A percentile compares a stretch with the other conserved stretches of the same genome.
Evolutionary conservation across 192 early-diverging fungal genomes (phyloP).

Genomic region (Chytriomyces confervae): DNA sequence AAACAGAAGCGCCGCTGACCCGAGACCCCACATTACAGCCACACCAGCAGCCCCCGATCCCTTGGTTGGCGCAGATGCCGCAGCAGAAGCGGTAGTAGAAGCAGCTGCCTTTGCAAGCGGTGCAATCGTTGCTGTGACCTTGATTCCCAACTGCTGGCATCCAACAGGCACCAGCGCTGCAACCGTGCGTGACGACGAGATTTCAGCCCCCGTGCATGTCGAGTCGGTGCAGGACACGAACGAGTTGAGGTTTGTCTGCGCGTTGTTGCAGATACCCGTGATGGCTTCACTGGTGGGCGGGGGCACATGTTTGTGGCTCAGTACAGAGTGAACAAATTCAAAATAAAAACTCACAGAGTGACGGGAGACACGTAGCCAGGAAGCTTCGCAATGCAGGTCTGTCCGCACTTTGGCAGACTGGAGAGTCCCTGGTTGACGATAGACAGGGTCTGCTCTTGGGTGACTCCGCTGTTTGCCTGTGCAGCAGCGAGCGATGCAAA

Average conservation of each 20-base stretch:
- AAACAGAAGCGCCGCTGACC: no score
- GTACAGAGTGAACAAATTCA: neutral
- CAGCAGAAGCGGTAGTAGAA: neutral
- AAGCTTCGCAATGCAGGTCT: slow-evolving; percentile 19
- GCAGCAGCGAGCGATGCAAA: neutral
- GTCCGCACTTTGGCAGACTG: slow-evolving; percentile 6
- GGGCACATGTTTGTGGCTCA: neutral
- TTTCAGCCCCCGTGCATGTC: slow-evolving; percentile 2
- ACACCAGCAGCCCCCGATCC: neutral
- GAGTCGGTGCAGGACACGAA: slow-evolving; percentile 1
- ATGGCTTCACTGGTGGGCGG: neutral
- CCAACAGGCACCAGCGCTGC: slow-evolving; percentile 1
- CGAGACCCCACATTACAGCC: no score
- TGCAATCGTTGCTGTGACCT: neutral
- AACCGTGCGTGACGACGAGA: neutral
- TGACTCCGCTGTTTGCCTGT: neutral
- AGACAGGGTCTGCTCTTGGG: neutral
- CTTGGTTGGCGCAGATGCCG: neutral
- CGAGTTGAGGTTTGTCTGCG: slow-evolving; percentile 8
- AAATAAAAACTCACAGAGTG: neutral
- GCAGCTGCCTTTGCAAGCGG: neutral
- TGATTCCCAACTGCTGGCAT: slow-evolving; percentile 10
- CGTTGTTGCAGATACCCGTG: slow-evolving; percentile 13
- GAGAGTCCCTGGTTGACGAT: neutral
- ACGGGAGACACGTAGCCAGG: neutral